Evolutionary conservation across 306 rosid genomes (phyloP).

Genomic region (Malus orientalis): DNA sequence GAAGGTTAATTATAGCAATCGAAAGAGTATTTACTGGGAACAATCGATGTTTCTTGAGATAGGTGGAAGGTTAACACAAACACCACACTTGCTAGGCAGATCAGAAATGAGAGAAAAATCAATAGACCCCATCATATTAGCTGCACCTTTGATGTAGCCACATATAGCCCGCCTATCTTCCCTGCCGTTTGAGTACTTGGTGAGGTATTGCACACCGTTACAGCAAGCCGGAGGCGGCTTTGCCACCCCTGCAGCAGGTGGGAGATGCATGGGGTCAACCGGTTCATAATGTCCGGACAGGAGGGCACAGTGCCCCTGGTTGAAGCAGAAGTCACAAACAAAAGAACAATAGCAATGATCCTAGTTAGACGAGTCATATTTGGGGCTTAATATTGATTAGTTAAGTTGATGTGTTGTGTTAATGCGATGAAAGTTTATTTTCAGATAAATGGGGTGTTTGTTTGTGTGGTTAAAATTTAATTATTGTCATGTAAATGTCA

Average conservation of each 20-base stretch:
- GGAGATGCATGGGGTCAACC: neutral
- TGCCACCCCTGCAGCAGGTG: neutral
- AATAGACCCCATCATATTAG: neutral
- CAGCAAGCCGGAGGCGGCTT: neutral
- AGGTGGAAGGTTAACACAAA: neutral
- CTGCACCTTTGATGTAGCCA: neutral
- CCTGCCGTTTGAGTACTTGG: neutral
- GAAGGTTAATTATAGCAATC: neutral
- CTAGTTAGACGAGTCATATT: neutral
- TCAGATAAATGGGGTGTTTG: neutral
- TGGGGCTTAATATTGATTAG: neutral
- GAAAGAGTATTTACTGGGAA: neutral
- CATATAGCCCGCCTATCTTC: neutral
- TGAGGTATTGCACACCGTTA: neutral
- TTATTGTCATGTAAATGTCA: neutral
- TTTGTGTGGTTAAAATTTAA: neutral
- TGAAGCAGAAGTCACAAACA: neutral
- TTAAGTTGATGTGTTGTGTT: neutral
- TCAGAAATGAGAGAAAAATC: neutral
- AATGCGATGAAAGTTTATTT: neutral
- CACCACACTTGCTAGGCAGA: neutral
- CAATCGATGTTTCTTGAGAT: conserved; percentile 1
- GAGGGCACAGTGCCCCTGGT: neutral
- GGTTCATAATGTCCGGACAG: neutral
- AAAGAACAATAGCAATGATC: neutral